Percentiles rank a stretch among this genome's conserved stretches.
These are phyloP conservation scores for Apophysomyces ossiformis DNA, from an alignment of 371 early-diverging fungal genomes.

Conservation along the genomic window DNA sequence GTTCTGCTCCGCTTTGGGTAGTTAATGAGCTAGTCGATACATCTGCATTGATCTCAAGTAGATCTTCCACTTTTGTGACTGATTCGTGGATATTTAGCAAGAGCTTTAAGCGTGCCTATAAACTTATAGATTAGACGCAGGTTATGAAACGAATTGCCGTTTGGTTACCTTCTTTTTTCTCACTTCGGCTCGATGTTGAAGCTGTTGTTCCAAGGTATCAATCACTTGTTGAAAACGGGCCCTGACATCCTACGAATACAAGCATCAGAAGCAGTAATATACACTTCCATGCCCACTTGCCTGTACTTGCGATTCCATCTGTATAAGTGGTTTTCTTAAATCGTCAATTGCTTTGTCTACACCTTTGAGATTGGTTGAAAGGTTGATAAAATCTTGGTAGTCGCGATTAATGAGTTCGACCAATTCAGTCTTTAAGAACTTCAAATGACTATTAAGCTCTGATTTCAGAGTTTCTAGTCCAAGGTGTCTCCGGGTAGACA, in stretches of 20 bases:
- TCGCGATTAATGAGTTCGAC: slow-evolving; percentile 83
- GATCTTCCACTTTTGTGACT: slow-evolving; percentile 74
- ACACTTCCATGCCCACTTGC: slow-evolving; percentile 37
- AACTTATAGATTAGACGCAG: neutral
- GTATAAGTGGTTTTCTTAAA: slow-evolving; percentile 59
- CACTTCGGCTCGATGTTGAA: slow-evolving; percentile 64
- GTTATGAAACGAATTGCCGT: neutral
- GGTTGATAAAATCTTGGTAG: slow-evolving; percentile 81
- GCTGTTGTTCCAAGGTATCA: slow-evolving; percentile 59
- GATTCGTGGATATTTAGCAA: slow-evolving; percentile 77
- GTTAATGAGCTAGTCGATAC: slow-evolving; percentile 4
- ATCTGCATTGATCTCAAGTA: slow-evolving; percentile 63
- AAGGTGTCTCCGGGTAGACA: slow-evolving; percentile 70
- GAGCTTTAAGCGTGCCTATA: slow-evolving; percentile 64
- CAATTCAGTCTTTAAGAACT: slow-evolving; percentile 70
- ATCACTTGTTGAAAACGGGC: slow-evolving; percentile 59
- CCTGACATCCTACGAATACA: slow-evolving; percentile 44
- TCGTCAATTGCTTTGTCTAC: slow-evolving; percentile 74
- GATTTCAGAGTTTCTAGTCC: slow-evolving; percentile 69
- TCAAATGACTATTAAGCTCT: slow-evolving; percentile 66
- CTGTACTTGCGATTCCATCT: slow-evolving; percentile 63
- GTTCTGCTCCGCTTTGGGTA: slow-evolving; percentile 10
- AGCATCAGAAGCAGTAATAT: neutral
- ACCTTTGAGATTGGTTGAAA: slow-evolving; percentile 81
- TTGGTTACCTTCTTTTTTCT: slow-evolving; percentile 68